Percentiles rank a stretch among this genome's conserved stretches.
Evolutionary conservation across 1,284 basidiomycete genomes (phyloP).

Genomic region (Cryptococcus sp.): DNA sequence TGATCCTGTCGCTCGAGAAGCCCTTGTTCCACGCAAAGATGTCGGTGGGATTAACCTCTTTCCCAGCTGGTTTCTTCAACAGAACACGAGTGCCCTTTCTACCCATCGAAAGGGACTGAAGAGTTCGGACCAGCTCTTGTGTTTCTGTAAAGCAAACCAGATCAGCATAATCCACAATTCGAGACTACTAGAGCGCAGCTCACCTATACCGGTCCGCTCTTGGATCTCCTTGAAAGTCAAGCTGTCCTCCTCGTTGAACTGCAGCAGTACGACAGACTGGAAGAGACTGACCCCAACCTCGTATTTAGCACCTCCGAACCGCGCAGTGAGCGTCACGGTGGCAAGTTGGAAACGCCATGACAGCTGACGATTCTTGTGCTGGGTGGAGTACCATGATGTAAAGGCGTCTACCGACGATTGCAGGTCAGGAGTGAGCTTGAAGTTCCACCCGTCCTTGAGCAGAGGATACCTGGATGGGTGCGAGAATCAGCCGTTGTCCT

Average conservation of each 20-base stretch:
- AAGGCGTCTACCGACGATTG: conserved; percentile 67
- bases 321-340: conserved; percentile 69
- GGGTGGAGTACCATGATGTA: conserved; percentile 68
- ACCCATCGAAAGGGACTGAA: conserved; percentile 90
- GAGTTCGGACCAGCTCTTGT: conserved; percentile 72
- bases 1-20: conserved; percentile 76
- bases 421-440: conserved; percentile 61
- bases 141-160: conserved; percentile 60
- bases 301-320: conserved; percentile 71
- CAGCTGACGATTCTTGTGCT: conserved; percentile 71
- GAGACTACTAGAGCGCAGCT: conserved; percentile 30
- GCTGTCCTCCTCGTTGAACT: conserved; percentile 73
- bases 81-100: conserved; percentile 77
- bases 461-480: conserved; percentile 32
- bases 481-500: not conserved
- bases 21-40: conserved; percentile 78
- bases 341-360: conserved; percentile 82
- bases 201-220: conserved; percentile 73
- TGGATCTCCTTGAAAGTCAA: conserved; percentile 70
- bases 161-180: not conserved
- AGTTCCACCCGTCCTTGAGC: conserved; percentile 50
- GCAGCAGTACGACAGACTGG: conserved; percentile 81
- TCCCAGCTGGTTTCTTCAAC: conserved; percentile 74
- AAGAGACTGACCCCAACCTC: conserved; percentile 89
- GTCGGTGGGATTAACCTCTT: conserved; percentile 77